These are phyloP conservation scores for Phytophthora vignae DNA, from an alignment of 352 stramenopile species.

Conservation along the genomic window DNA sequence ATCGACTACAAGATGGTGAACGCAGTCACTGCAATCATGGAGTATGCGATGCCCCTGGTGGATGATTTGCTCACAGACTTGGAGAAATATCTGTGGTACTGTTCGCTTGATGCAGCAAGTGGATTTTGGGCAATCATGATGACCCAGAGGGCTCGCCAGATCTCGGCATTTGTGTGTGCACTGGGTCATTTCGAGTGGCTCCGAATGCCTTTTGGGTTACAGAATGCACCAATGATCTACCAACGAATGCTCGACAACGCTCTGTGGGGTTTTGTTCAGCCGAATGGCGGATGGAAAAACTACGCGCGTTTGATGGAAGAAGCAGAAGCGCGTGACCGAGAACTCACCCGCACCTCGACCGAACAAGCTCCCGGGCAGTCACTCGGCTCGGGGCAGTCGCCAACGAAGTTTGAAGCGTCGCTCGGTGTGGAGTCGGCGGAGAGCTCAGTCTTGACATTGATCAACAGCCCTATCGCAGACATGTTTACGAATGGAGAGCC, in stretches of 20 bases:
- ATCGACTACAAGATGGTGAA: constrained; percentile 3
- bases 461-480: background rate
- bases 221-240: no score
- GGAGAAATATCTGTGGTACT: background rate
- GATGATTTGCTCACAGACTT: background rate
- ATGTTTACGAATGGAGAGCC: background rate
- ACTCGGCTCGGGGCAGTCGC: no score
- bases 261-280: no score
- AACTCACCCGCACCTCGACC: no score
- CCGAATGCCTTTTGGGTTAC: background rate
- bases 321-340: no score
- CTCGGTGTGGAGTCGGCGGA: no score
- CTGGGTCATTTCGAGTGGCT: background rate
- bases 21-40: background rate
- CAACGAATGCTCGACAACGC: no score
- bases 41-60: background rate
- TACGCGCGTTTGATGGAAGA: no score
- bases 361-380: no score
- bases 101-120: background rate
- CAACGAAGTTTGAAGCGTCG: background rate
- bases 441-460: no score
- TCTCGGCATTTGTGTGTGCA: background rate
- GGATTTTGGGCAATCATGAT: background rate
- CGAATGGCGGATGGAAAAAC: no score
- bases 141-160: background rate